phyloP scores from a whole-genome alignment of 176 grass and related monocot genomes.

The Eragrostis nindensis region DNA sequence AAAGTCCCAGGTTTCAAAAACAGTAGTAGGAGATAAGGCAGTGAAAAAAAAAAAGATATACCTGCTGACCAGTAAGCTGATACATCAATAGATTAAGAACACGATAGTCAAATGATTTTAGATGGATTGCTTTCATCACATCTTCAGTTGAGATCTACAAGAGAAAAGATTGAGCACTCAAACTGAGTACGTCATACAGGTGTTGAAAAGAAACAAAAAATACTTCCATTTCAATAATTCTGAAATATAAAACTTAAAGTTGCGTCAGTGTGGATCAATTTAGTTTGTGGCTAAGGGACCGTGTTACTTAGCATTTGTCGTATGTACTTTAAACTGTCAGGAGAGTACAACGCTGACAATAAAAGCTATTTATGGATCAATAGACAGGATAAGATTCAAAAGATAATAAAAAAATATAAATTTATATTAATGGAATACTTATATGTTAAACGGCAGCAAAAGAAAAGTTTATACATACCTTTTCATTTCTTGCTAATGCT shows the following conservation, averaged over 20 bases:
- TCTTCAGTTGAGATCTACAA: slow-evolving; percentile 81
- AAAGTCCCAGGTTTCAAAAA: slow-evolving; percentile 11
- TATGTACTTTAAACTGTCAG: slow-evolving; percentile 18
- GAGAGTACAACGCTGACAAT: not conserved
- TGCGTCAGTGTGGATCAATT: not conserved
- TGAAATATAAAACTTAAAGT: not conserved
- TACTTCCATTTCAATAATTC: not conserved
- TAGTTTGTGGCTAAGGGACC: not conserved
- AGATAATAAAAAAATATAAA: slow-evolving; percentile 19
- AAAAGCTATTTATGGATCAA: not conserved
- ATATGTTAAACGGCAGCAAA: not conserved
- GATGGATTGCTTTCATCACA: slow-evolving; percentile 78
- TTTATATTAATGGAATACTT: not conserved
- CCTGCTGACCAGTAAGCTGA: slow-evolving; percentile 70
- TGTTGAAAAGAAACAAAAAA: slow-evolving; percentile 11
- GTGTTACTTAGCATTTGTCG: slow-evolving; percentile 4
- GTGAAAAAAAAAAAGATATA: slow-evolving; percentile 38
- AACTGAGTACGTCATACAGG: too few relatives aligned
- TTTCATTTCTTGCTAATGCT: slow-evolving; percentile 64
- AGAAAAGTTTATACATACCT: slow-evolving; percentile 46
- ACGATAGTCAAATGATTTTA: slow-evolving; percentile 97
- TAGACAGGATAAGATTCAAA: not conserved
- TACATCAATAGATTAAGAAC: slow-evolving; percentile 91
- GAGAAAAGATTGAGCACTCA: slow-evolving; percentile 30
- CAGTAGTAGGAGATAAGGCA: not conserved